phyloP scores from a whole-genome alignment of 257 asterid species.

The Paraleonurus japonicus region DNA sequence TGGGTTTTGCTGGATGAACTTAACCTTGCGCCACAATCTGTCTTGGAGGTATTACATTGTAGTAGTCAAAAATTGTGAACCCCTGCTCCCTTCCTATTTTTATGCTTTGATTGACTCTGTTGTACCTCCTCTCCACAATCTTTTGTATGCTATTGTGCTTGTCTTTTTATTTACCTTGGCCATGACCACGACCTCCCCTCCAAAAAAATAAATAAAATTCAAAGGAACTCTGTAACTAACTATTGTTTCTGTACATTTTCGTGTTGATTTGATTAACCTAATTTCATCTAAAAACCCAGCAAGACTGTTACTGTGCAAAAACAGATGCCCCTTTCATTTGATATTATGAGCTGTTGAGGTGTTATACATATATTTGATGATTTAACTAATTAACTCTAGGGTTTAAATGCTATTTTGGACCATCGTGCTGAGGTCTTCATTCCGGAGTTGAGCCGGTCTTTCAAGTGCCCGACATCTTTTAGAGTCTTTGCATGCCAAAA shows the following conservation, averaged over 20 bases:
- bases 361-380: conserved; percentile 16
- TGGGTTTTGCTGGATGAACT: conserved; percentile 98
- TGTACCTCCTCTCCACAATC: too few relatives aligned
- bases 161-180: neutral
- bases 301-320: neutral
- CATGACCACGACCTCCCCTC: neutral
- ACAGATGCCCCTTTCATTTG: neutral
- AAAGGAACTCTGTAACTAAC: neutral
- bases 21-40: conserved; percentile 99
- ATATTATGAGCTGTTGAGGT: conserved; percentile 2
- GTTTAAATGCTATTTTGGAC: conserved; percentile 91
- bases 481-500: conserved; percentile 97
- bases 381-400: conserved; percentile 43
- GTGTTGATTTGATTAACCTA: neutral
- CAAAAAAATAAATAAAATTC: neutral
- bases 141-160: too few relatives aligned
- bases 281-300: conserved; percentile 9
- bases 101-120: neutral
- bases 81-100: neutral
- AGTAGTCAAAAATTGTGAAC: conserved; percentile 11
- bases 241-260: neutral
- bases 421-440: conserved; percentile 98
- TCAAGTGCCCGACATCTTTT: conserved; percentile 83
- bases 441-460: conserved; percentile 85
- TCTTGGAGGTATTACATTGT: conserved; percentile 68